A percentile compares a stretch with the other conserved stretches of the same genome.
Evolutionary conservation across 108 stramenopile genomes (phyloP).

Genomic region (Discostella pseudostelligera): DNA sequence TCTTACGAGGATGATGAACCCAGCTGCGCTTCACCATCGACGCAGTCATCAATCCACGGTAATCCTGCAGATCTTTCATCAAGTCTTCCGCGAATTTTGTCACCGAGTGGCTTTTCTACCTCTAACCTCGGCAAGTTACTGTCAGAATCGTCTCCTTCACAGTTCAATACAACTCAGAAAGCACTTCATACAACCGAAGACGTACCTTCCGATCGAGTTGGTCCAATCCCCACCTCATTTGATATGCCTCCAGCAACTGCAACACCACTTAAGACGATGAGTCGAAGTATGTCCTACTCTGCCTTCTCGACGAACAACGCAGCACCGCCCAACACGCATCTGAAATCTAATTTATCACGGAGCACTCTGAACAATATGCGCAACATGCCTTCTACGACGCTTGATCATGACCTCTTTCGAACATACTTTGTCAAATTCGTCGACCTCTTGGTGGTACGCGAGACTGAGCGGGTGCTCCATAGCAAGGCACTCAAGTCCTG

Average conservation of each 20-base stretch:
- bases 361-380: constrained; percentile 6
- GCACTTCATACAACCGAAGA: background rate
- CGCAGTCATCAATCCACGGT: constrained; percentile 3
- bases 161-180: background rate
- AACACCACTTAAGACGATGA: constrained; percentile 12
- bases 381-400: constrained; percentile 17
- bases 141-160: background rate
- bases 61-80: background rate
- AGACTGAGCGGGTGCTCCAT: constrained; percentile 52
- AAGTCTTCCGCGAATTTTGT: constrained; percentile 7
- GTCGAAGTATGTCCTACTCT: constrained; percentile 58
- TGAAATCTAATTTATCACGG: constrained; percentile 14
- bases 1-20: constrained; percentile 37
- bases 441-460: constrained; percentile 71
- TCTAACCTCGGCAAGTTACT: constrained; percentile 22
- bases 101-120: constrained; percentile 22
- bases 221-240: constrained; percentile 6
- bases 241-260: background rate
- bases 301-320: constrained; percentile 47
- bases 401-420: constrained; percentile 59
- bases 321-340: constrained; percentile 7
- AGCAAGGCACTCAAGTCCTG: constrained; percentile 12
- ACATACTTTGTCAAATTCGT: constrained; percentile 78
- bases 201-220: constrained; percentile 35
- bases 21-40: constrained; percentile 18